Conservation (phyloP, 805 yeast genomes). For the Candida glaebosa region DNA sequence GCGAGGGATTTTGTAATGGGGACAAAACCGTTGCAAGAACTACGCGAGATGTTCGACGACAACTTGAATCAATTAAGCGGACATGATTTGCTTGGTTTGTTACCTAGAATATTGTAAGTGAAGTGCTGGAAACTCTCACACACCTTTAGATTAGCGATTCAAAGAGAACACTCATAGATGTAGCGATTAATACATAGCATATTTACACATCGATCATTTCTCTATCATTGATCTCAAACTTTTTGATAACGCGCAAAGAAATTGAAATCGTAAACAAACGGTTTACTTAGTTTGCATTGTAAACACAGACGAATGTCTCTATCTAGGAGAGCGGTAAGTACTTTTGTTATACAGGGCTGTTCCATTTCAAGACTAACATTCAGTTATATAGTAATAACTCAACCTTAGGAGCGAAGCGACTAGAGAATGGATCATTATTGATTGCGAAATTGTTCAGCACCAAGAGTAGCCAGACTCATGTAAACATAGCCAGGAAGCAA, state of each 20-base stretch:
- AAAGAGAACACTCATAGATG: too few relatives aligned
- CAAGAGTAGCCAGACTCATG: conserved; percentile 14
- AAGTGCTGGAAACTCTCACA: background rate
- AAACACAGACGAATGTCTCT: background rate
- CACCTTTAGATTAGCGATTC: too few relatives aligned
- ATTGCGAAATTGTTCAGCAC: conserved; percentile 23
- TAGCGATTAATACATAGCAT: too few relatives aligned
- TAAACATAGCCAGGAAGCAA: conserved; percentile 18
- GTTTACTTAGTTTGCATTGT: background rate
- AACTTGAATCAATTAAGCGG: conserved; percentile 12
- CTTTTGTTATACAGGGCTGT: too few relatives aligned
- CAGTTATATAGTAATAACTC: conserved; percentile 1
- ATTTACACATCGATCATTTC: background rate
- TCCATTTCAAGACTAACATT: too few relatives aligned
- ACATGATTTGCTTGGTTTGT: conserved; percentile 22
- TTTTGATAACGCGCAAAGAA: background rate
- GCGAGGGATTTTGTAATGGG: conserved; percentile 18
- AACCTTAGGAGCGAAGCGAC: background rate
- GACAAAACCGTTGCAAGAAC: conserved; percentile 11
- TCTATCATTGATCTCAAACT: too few relatives aligned
- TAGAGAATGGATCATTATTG: conserved; percentile 5
- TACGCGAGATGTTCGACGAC: conserved; percentile 19
- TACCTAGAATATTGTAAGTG: conserved; percentile 22
- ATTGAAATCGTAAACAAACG: background rate
- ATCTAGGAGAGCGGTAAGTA: conserved; percentile 1